Conservation (phyloP, 192 early-diverging fungal genomes). For the Glomus cerebriforme region DNA sequence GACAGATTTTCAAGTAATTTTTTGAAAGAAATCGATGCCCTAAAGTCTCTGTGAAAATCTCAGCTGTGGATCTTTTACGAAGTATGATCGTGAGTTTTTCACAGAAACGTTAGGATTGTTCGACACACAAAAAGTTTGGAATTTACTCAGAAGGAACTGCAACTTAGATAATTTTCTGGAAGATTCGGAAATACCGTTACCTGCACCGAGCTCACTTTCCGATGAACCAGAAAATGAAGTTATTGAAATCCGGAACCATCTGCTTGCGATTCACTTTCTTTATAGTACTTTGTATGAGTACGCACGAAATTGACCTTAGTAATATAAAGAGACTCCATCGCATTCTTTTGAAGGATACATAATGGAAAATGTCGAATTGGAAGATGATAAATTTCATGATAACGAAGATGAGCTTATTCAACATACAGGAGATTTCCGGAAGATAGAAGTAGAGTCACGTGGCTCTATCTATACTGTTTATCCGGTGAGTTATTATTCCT, state of each 20-base stretch:
- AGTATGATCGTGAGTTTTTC: conserved; percentile 8
- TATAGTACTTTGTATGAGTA: neutral
- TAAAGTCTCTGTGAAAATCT: neutral
- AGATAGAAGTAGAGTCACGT: too few relatives aligned
- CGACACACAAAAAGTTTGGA: neutral
- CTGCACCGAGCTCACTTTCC: neutral
- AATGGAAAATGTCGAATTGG: neutral
- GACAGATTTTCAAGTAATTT: conserved; percentile 13
- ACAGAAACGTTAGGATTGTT: neutral
- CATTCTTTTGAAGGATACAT: conserved; percentile 1
- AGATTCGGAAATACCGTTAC: neutral
- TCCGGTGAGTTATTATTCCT: neutral
- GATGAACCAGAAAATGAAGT: conserved; percentile 19
- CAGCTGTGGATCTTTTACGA: neutral
- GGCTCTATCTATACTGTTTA: too few relatives aligned
- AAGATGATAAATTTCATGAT: neutral
- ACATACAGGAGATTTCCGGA: neutral
- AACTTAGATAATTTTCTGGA: conserved; percentile 14
- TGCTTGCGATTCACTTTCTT: neutral
- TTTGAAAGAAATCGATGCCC: neutral
- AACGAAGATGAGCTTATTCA: too few relatives aligned
- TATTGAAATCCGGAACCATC: neutral
- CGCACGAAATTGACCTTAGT: neutral
- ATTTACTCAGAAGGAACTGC: neutral
- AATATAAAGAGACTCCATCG: neutral